phyloP scores from a whole-genome alignment of 805 yeast species.

The Debaryomyces hansenii region DNA sequence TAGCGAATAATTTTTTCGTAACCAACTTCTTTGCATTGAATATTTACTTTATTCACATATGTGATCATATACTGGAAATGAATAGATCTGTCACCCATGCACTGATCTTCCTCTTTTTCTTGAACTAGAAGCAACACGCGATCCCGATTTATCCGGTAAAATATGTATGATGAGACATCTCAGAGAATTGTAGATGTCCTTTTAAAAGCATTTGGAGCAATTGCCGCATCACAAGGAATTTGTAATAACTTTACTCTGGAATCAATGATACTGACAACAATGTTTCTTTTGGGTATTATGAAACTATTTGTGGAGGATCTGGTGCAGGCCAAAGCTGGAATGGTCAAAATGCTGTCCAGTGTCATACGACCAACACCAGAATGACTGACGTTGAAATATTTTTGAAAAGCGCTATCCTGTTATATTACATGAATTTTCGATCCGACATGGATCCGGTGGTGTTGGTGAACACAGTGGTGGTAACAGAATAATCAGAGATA shows the following conservation, averaged over 20 bases:
- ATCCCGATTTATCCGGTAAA: background rate
- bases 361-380: slow-evolving; percentile 91
- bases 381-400: slow-evolving; percentile 87
- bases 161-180: slow-evolving; percentile 60
- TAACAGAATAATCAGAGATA: slow-evolving; percentile 80
- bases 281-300: slow-evolving; percentile 81
- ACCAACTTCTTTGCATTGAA: no score
- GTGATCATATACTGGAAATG: background rate
- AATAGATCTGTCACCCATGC: background rate
- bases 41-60: no score
- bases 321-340: slow-evolving; percentile 89
- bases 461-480: slow-evolving; percentile 74
- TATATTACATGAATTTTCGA: slow-evolving; percentile 65
- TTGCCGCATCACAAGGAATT: slow-evolving; percentile 96
- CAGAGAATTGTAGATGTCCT: slow-evolving; percentile 91
- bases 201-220: slow-evolving; percentile 79
- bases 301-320: slow-evolving; percentile 93
- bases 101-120: background rate
- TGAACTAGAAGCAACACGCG: background rate
- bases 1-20: no score
- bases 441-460: slow-evolving; percentile 81
- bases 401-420: slow-evolving; percentile 88
- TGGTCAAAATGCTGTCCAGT: slow-evolving; percentile 88
- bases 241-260: slow-evolving; percentile 96
- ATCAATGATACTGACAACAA: slow-evolving; percentile 55